phyloP scores from a whole-genome alignment of 2,329 filamentous ascomycete genomes.

The Fusarium miscanthi region DNA sequence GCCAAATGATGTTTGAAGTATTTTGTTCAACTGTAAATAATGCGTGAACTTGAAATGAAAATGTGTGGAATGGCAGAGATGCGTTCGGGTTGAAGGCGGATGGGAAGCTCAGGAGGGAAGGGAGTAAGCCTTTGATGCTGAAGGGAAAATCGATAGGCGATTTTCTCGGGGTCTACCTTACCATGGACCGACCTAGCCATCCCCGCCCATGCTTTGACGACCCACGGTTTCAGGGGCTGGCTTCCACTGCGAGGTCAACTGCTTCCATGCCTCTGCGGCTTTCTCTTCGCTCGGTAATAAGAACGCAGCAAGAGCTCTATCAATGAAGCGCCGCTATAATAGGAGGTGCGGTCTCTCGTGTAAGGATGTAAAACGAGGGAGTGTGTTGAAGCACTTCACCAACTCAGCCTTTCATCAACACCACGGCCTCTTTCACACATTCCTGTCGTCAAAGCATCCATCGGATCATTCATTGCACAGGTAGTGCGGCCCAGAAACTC shows the following conservation, averaged over 20 bases:
- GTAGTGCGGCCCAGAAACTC: accelerated
- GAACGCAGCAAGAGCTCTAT: too few relatives aligned
- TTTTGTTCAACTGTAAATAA: accelerated
- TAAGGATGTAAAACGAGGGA: too few relatives aligned
- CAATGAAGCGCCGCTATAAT: too few relatives aligned
- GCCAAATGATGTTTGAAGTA: not conserved
- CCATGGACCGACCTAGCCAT: too few relatives aligned
- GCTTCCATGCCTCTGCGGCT: too few relatives aligned
- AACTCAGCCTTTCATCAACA: not conserved
- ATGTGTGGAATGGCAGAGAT: accelerated
- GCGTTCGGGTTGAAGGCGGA: not conserved
- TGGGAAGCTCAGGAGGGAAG: not conserved
- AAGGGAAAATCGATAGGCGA: too few relatives aligned
- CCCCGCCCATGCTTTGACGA: accelerated
- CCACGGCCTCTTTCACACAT: not conserved
- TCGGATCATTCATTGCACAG: accelerated
- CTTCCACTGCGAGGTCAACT: not conserved
- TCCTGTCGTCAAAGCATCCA: not conserved
- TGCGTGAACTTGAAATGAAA: accelerated
- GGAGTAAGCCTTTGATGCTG: not conserved
- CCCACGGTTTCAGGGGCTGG: not conserved
- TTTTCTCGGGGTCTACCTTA: too few relatives aligned
- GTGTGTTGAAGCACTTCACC: too few relatives aligned
- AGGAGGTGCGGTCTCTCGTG: too few relatives aligned
- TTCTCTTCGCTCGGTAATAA: too few relatives aligned